Base-by-base conservation (phyloP, 164 flowering plant genomes). In the Pachysandra terminalis region DNA sequence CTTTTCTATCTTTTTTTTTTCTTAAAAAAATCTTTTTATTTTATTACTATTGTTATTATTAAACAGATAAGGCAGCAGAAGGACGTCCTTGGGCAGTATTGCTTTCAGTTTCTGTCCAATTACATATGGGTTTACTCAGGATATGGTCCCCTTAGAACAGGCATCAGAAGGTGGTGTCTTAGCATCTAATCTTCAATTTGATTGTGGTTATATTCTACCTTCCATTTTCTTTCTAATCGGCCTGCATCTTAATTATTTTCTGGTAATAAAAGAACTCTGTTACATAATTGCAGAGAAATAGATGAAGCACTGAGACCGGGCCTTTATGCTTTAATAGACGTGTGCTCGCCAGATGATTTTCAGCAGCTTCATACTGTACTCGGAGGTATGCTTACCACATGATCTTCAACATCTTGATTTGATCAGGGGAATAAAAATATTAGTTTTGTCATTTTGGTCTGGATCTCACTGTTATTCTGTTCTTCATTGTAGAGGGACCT, bases 221-320 rank as follows among this genome's bases (percentile, higher is more conserved):
- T 59, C 7, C 1, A 15, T 24, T 53, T 16, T 16, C 19, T 72
- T 54, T 23, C 15, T 15, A 15, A 0, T 41, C 21, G 21, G 51
- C n/a, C 10, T 23, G 56, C 7, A 40, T 55, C 24, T 35, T 53
- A 22, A n/a, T 19, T 56, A 8, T 56, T 56, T 25, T 51, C 25
- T 3, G 26, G n/a, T 17, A 4, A 4, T 23, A 26, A 9, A 12
- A 49, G 27, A 61, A 56, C 19, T 35, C 12, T 9, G 16, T 22
- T 16, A 37, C 63, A 22, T 56, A 55, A 59, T 65, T 74, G 63
- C 87, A 91, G 98, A 83, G 96, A 94, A 76, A 76, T 91, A 64
- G 96, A 91, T 64, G 98, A 89, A 75, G 90, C 96, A 66, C 66
- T 91, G 65, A 87, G 83, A 69, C 97, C 97, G 0, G 98, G 97